Percentiles rank a stretch among this genome's conserved stretches.
These are phyloP conservation scores for Glebionis coronaria DNA, from an alignment of 129 eudicot species.

Conservation along the genomic window DNA sequence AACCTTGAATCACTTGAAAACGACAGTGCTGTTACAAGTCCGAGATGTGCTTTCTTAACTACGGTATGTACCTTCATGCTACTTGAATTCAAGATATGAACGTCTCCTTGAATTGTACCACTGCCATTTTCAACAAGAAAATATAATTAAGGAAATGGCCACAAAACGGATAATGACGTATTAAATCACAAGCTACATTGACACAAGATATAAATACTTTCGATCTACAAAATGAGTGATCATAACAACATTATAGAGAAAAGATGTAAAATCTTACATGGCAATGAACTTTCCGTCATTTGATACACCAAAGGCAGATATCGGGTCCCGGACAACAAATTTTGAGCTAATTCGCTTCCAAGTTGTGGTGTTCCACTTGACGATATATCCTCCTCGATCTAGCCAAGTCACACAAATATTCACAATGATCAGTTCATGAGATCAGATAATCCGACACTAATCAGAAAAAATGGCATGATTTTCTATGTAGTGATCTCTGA, in stretches of 20 bases:
- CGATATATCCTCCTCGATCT: constrained; percentile 74
- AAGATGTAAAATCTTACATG: constrained; percentile 46
- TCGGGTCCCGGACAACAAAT: constrained; percentile 49
- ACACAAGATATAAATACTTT: neutral
- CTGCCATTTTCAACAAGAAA: constrained; percentile 32
- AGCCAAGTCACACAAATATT: constrained; percentile 2
- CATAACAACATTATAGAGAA: constrained; percentile 3
- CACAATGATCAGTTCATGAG: neutral
- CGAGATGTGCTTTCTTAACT: constrained; percentile 75
- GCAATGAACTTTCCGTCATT: constrained; percentile 70
- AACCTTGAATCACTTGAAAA: constrained; percentile 83
- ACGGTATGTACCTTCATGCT: constrained; percentile 51
- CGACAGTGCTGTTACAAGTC: constrained; percentile 57
- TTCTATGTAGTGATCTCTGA: neutral
- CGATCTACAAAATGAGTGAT: neutral
- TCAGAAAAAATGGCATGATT: neutral
- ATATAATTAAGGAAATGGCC: neutral
- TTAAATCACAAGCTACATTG: neutral
- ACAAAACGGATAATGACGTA: neutral
- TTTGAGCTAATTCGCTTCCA: constrained; percentile 74
- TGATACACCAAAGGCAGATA: constrained; percentile 72
- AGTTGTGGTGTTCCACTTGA: constrained; percentile 63
- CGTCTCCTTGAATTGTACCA: constrained; percentile 74
- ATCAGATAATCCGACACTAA: no score
- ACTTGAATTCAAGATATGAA: constrained; percentile 46